Evolutionary conservation across 495 filamentous ascomycete genomes (phyloP).

Genomic region (Tuber calosporum): DNA sequence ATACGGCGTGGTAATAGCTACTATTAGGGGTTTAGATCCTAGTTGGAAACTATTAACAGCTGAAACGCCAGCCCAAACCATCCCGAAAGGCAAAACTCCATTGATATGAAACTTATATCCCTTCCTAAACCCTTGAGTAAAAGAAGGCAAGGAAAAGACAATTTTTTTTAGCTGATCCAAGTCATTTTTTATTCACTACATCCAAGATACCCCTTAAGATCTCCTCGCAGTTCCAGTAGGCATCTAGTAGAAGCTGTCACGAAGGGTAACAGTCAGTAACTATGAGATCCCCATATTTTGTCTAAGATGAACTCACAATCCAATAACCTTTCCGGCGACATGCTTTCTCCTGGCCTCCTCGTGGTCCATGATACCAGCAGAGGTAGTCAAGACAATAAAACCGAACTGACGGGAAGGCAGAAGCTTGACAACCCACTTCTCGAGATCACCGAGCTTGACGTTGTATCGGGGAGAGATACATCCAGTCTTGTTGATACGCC

Average conservation of each 20-base stretch:
- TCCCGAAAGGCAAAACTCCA: not conserved
- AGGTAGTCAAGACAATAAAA: slow-evolving; percentile 97
- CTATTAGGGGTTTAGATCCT: not conserved
- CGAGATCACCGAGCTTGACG: slow-evolving; percentile 90
- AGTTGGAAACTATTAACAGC: slow-evolving; percentile 6
- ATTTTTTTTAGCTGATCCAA: not conserved
- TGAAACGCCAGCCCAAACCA: slow-evolving; percentile 1
- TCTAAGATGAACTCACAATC: slow-evolving; percentile 32
- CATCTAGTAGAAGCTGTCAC: slow-evolving; percentile 34
- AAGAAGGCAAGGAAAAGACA: not conserved
- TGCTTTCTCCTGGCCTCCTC: slow-evolving; percentile 98
- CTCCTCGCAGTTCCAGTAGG: not conserved
- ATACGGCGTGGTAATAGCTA: not conserved
- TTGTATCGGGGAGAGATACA: slow-evolving; percentile 98
- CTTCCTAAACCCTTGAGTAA: not conserved
- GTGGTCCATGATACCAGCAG: slow-evolving; percentile 99
- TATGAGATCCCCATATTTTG: not conserved
- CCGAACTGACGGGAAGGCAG: slow-evolving; percentile 99
- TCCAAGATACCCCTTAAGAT: not conserved
- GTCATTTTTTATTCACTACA: not conserved
- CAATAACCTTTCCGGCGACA: slow-evolving; percentile 44
- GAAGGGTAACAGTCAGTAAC: slow-evolving; percentile 12
- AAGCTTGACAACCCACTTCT: slow-evolving; percentile 99
- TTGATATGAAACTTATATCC: slow-evolving; percentile 2
- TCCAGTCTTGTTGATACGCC: slow-evolving; percentile 96